phyloP scores from a whole-genome alignment of 192 early-diverging fungal species.

The Umbelopsis ramanniana region DNA sequence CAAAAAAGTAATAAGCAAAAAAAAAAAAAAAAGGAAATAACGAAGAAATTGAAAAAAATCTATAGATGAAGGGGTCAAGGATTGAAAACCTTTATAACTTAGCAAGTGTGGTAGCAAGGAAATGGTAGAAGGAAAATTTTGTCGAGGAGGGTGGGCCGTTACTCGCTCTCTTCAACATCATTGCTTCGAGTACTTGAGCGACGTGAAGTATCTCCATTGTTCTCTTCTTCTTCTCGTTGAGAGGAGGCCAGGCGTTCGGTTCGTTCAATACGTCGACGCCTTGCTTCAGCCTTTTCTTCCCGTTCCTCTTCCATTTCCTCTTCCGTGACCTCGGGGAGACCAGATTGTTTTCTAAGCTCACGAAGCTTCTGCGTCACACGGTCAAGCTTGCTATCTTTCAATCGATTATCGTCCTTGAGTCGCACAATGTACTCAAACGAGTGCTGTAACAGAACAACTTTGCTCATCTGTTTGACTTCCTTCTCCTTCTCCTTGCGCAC shows the following conservation, averaged over 20 bases:
- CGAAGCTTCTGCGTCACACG: slow-evolving; percentile 35
- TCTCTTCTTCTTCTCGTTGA: slow-evolving; percentile 11
- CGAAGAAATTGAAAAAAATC: neutral
- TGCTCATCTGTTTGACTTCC: slow-evolving; percentile 80
- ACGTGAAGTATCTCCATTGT: neutral
- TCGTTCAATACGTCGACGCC: neutral
- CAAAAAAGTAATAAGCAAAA: no score
- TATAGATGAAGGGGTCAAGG: neutral
- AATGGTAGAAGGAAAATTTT: no score
- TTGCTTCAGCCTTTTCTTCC: slow-evolving; percentile 19
- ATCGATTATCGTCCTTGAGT: slow-evolving; percentile 47
- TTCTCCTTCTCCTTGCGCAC: slow-evolving; percentile 31
- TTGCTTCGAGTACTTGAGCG: neutral
- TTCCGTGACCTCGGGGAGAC: slow-evolving; percentile 30
- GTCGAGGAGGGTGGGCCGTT: no score
- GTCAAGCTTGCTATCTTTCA: slow-evolving; percentile 39
- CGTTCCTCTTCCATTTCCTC: slow-evolving; percentile 31
- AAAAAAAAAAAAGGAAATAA: no score
- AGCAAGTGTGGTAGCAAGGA: no score
- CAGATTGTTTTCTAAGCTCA: slow-evolving; percentile 25
- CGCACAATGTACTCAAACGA: slow-evolving; percentile 64
- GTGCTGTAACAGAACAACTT: slow-evolving; percentile 79
- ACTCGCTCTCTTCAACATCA: slow-evolving; percentile 12
- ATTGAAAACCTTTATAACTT: neutral
- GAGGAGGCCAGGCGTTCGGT: slow-evolving; percentile 4